Conservation (phyloP, 2,329 filamentous ascomycete genomes). For the Ploettnerulaceae sp. region DNA sequence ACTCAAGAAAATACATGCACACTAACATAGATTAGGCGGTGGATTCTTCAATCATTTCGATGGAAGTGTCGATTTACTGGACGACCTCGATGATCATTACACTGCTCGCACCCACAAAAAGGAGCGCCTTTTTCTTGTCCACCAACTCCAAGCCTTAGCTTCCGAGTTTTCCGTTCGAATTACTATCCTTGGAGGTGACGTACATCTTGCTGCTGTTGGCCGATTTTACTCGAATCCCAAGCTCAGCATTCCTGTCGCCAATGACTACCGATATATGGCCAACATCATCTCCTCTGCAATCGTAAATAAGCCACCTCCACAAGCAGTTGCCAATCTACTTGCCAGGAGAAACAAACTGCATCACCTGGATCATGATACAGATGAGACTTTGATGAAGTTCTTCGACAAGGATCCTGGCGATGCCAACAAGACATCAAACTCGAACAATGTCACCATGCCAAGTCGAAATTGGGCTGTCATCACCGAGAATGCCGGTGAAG, state of each 20-base stretch:
- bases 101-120: constrained; percentile 87
- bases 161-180: constrained; percentile 83
- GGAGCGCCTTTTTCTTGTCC: constrained; percentile 74
- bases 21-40: constrained; percentile 47
- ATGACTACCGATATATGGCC: constrained; percentile 90
- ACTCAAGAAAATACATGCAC: constrained; percentile 3
- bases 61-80: constrained; percentile 84
- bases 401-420: constrained; percentile 85
- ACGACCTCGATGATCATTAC: constrained; percentile 94
- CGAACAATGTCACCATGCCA: constrained; percentile 84
- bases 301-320: constrained; percentile 87
- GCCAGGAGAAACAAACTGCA: constrained; percentile 84
- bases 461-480: constrained; percentile 92
- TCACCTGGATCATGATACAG: constrained; percentile 65
- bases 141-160: constrained; percentile 77
- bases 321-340: constrained; percentile 82
- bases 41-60: constrained; percentile 92
- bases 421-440: constrained; percentile 65
- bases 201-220: constrained; percentile 85
- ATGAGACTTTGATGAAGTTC: constrained; percentile 90
- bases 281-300: constrained; percentile 94
- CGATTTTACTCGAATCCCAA: constrained; percentile 92
- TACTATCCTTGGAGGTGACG: constrained; percentile 90
- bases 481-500: constrained; percentile 72
- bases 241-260: constrained; percentile 68